A percentile compares a stretch with the other conserved stretches of the same genome.
These are phyloP conservation scores for Saccharomyces hybrid DNA, from an alignment of 1,139 yeast species.

Conservation along the genomic window DNA sequence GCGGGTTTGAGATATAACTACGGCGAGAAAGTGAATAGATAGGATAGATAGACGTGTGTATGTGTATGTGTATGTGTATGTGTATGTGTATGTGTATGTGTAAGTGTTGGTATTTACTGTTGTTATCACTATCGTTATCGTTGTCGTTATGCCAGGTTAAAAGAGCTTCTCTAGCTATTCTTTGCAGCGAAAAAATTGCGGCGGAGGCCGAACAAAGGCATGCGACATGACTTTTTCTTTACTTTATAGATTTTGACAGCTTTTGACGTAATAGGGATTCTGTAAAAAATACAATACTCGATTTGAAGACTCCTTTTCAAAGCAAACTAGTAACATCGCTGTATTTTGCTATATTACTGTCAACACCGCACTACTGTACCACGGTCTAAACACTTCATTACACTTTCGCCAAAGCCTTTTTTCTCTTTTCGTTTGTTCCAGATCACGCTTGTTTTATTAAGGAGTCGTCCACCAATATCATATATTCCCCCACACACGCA, in stretches of 20 bases:
- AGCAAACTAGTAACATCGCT: neutral
- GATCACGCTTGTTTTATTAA: neutral
- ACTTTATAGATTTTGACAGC: neutral
- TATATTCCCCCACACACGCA: neutral
- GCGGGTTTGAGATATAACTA: constrained; percentile 36
- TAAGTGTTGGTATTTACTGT: neutral
- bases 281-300: neutral
- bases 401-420: neutral
- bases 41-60: neutral
- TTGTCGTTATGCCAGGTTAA: neutral
- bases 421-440: neutral
- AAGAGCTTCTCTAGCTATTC: neutral
- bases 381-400: neutral
- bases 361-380: neutral
- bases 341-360: neutral
- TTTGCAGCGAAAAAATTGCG: neutral
- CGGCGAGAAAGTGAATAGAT: neutral
- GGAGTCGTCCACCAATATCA: neutral
- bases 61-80: neutral
- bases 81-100: neutral
- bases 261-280: neutral
- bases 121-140: neutral
- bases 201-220: neutral
- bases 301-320: neutral
- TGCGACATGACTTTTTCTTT: neutral